Evolutionary conservation across 441 rosid genomes (phyloP), one percentile per base, ranked within the genome.

Genomic region (Kokia cookei): DNA sequence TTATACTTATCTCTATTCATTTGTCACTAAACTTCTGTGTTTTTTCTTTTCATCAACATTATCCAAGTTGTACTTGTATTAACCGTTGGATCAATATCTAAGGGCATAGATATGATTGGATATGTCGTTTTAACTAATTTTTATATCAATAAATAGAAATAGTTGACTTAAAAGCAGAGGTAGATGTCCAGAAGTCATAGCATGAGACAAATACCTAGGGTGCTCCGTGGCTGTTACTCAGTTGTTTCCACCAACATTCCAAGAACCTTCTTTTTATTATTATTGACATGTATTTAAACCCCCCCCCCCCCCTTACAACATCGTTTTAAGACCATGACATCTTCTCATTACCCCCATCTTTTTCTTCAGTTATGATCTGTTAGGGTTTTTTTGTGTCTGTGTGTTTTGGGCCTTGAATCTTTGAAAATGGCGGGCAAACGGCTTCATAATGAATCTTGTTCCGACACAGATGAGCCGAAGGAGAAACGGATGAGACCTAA

Each of bases 231-330:
- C 50, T 61, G 19, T 71, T 89, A 70, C 97, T 78, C 37, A 65
- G 93, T 73, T 76, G 75, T 80, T 93, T 91, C 98, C 84, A 17
- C 69, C 70, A 61, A 74, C 74, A 68, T 93, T 89, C 98, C 85
- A 1, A 26, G 98, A 89, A 90, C 70, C 71, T 87, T 83, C 96
- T 78, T 76, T 58, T 65, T 53, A 43, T 50, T 45, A 65, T 71
- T 71, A 12, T 63, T 81, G 9, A 17, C 50, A 58, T 29, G 68
- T 75, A 47, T 68, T 14, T 65, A 19, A 15, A 7, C 40, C 63
- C 45, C 45, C 62, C 45, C 40, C 63, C 45, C 45, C 62, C 45
- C 45, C 62, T 47, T 70, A 53, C 4, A 65, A 15, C 57, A 19
- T 47, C 13, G 13, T 15, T 51, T 29, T 32, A 48, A 19, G 10